Base-by-base conservation (phyloP, 352 stramenopile genomes). In the Pythium inflatum region DNA sequence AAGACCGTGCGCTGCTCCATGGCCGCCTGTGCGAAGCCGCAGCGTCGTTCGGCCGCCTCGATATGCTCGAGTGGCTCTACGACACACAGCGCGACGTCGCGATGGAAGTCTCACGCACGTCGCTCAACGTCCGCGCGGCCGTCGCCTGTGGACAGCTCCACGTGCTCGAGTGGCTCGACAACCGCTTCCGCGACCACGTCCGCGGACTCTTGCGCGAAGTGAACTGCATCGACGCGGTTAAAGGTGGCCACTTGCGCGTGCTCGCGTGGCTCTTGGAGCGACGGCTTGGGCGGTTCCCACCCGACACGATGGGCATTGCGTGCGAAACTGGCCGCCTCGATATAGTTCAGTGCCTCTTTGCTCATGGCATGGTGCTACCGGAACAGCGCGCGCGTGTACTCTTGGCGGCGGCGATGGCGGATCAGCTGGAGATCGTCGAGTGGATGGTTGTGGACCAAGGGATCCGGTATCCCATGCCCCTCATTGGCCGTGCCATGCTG, bases 61-160 rank as follows among this genome's bases (percentile, higher is more conserved):
- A 40, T 5, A 62, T 62, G 55, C 25, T 62, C 5, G 36, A 62
- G 38, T 64, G 57, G 57, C 57, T 64, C 27, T 64, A 64, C 30
- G 2, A 28, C 25, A 30, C 57, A 14, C 57, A 64, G 57, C 25
- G 7, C 13, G 57, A 64, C 24, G 43, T 55, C 1, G 13, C 13
- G 3, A 43, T 53, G 5, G 43, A 27, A 6, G 28, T 54, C 40
- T 30, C 41, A 28, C 57, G 38, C 57, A 64, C 41, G 57, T 64
- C 57, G 25, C 40, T 64, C 41, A 51, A 64, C n/a, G 30, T 64
- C 5, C 57, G 40, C 27, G 40, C 40, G 20, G 33, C n/a, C 22
- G 43, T 41, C 28, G 36, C 43, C 57, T 24, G 16, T 24, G 57
- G 57, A 9, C 57, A 64, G 57, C 41, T 64, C 6, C 57, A 64